These are phyloP conservation scores for Vanrija sp. DNA, from an alignment of 1,284 basidiomycete species.

Conservation along the genomic window DNA sequence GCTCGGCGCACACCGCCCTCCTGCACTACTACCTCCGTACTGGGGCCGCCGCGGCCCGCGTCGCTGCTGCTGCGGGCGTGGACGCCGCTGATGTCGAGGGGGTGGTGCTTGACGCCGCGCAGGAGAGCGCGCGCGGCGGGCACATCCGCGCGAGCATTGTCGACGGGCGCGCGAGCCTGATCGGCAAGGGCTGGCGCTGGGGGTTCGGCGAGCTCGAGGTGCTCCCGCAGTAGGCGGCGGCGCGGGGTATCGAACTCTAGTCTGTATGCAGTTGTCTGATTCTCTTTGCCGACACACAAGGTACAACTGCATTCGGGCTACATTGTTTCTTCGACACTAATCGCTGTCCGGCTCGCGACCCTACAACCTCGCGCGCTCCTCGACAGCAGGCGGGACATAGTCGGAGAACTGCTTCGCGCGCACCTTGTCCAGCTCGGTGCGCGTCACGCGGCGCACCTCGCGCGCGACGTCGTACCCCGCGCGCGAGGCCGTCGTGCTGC, in stretches of 20 bases:
- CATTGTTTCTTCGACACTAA: too few relatives aligned
- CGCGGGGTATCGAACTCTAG: too few relatives aligned
- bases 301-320: too few relatives aligned
- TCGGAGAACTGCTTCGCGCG: constrained; percentile 8
- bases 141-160: neutral
- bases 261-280: too few relatives aligned
- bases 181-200: constrained; percentile 12
- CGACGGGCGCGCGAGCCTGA: constrained; percentile 8
- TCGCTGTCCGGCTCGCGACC: neutral
- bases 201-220: constrained; percentile 10
- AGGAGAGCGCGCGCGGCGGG: constrained; percentile 7
- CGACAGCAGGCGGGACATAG: constrained; percentile 1
- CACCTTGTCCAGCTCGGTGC: constrained; percentile 15
- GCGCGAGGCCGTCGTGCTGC: constrained; percentile 7
- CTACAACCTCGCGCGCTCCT: neutral
- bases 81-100: neutral
- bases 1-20: constrained; percentile 30
- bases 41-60: neutral
- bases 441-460: constrained; percentile 14
- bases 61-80: neutral
- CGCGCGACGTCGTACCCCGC: constrained; percentile 15
- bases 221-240: neutral
- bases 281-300: too few relatives aligned
- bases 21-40: constrained; percentile 28
- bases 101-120: constrained; percentile 5